These are phyloP conservation scores for Cytospora schulzeri DNA, from an alignment of 2,329 filamentous ascomycete genomes.

Conservation along the genomic window DNA sequence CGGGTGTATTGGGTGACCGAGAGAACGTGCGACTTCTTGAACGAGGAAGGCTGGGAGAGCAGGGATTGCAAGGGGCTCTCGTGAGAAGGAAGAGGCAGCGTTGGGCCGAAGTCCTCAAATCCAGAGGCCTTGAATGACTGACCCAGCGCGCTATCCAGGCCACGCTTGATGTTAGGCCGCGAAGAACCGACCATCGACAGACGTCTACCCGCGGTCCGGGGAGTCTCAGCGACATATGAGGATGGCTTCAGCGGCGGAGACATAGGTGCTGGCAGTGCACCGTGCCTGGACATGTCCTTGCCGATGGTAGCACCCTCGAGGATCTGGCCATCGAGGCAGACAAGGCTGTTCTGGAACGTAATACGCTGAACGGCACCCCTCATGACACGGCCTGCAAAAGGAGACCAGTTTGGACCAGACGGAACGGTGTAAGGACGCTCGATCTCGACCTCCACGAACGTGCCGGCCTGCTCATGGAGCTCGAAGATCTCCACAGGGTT, in stretches of 20 bases:
- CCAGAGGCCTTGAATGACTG: conserved; percentile 33
- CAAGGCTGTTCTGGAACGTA: conserved; percentile 72
- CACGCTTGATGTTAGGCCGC: conserved; percentile 40
- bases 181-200: conserved; percentile 37
- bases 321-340: conserved; percentile 72
- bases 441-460: conserved; percentile 74
- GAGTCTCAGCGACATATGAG: conserved; percentile 36
- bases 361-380: conserved; percentile 73
- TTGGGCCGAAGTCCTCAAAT: conserved; percentile 50
- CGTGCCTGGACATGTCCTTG: conserved; percentile 75
- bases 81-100: conserved; percentile 51
- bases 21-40: conserved; percentile 87
- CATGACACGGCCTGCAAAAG: conserved; percentile 69
- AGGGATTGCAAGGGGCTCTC: conserved; percentile 70
- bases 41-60: conserved; percentile 73
- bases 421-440: conserved; percentile 68
- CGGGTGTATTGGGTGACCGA: conserved; percentile 90
- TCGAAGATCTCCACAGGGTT: conserved; percentile 83
- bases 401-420: conserved; percentile 62
- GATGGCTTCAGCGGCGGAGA: conserved; percentile 60
- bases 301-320: conserved; percentile 60
- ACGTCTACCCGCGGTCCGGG: conserved; percentile 35
- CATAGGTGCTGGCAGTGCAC: conserved; percentile 50
- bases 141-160: conserved; percentile 40
- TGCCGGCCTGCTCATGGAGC: conserved; percentile 76